Base-by-base conservation (phyloP, 495 filamentous ascomycete species). In the Hypoxylon lienhwacheense region DNA sequence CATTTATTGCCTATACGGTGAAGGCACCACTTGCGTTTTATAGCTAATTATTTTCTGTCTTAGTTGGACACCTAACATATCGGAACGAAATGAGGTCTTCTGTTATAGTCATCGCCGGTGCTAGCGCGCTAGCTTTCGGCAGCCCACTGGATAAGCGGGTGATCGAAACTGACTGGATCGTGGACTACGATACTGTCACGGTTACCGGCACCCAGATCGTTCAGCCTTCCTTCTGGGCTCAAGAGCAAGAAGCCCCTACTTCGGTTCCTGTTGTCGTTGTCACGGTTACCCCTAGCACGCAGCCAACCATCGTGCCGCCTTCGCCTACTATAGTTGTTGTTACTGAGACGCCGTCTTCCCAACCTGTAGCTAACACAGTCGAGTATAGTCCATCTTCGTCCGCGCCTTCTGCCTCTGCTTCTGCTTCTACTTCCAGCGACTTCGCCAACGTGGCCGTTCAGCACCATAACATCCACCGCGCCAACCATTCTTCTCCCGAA, bases 391-490 rank as follows among this genome's bases (percentile, higher is more conserved):
- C n/a, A n/a, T n/a, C n/a, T n/a, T n/a, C n/a, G n/a, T 32, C 43
- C 0, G 11, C 44, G 5, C 16, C 36, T 16, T 3, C 50, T 25
- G 7, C n/a, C n/a, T n/a, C 29, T 1, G n/a, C 39, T n/a, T 17
- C 43, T 16, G 22, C 43, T 3, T 14, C 42, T 51, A 1, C 25
- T 11, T 3, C 40, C 1, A 32, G 22, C 7, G 53, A 67, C 33
- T 86, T 85, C 68, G 55, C 75, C 59, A 59, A 65, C 33, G 53
- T 66, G 4, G 70, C 81, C 11, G 64, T 91, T 29, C 76, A 83
- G 63, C 82, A 86, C 70, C 93, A 98, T 81, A 96, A 97, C 75
- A 55, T 84, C 31, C 87, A 91, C 70, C 91, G 93, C 60, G 78
- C 80, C 66, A 91, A 89, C 73, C 91, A 97, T 77, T 87, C 86